Evolutionary conservation across 805 yeast species (phyloP), one percentile per base, ranked within the genome.

Genomic region (Wickerhamiella lipophila): DNA sequence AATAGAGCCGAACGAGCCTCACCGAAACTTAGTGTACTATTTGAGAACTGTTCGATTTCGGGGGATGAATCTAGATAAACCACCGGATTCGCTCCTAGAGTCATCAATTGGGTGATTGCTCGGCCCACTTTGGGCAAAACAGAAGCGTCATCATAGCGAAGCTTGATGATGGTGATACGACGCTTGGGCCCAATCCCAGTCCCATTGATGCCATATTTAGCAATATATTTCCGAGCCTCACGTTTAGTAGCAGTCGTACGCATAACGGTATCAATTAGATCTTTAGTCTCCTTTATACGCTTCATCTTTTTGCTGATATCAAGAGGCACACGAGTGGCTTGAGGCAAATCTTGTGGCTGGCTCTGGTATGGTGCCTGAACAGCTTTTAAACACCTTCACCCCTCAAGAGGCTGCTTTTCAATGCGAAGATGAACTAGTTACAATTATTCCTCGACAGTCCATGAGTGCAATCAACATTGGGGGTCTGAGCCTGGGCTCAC

Each of bases 221-320:
- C 69, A 42, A 89, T 66, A 60, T 88, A 89, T 54, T 81, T 82
- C 53, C 77, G 74, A 4, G 95, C 95, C 60, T 89, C 97, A 52
- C 98, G 71, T 62, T 86, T 88, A 1, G 97, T 89, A 5, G 96
- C 94, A 3, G 96, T 84, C 1, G 95, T 80, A 58, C 81, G 81
- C 50, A 89, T 69, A 21, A 89, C 87, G 1, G 96, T 79, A 15
- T 86, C 67, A n/a, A 89, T 80, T 46, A 89, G 67, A 49, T 83
- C 84, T 26, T 36, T 22, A 26, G 48, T 39, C 34, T 54, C 53
- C 25, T 38, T n/a, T 13, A 29, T 7, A 7, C 11, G 6, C n/a
- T 11, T 39, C 42, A 39, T 39, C 5, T 39, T 23, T 9, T 5
- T n/a, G n/a, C 29, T 13, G 42, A 3, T 3, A 16, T 15, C 18